These are phyloP conservation scores for Penstemon barbatus DNA, from an alignment of 257 asterid species.

Conservation along the genomic window DNA sequence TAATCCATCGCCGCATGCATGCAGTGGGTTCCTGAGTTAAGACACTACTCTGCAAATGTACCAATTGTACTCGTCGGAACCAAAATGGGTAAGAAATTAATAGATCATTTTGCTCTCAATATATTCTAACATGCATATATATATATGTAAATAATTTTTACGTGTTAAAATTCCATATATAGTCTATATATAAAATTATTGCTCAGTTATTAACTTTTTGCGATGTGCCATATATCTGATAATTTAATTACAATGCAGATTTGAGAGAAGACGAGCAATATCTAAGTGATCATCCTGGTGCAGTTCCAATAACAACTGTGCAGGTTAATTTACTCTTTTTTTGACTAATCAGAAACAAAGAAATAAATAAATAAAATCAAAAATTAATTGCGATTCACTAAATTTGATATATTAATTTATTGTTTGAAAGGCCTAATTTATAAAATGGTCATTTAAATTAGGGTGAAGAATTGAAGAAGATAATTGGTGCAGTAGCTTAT, in stretches of 20 bases:
- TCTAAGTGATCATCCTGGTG: conserved; percentile 70
- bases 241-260: conserved; percentile 34
- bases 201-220: neutral
- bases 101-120: neutral
- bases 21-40: conserved; percentile 80
- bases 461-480: conserved; percentile 86
- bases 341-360: neutral
- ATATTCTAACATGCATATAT: neutral
- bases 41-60: conserved; percentile 73
- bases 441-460: conserved; percentile 11
- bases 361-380: no score
- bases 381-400: no score
- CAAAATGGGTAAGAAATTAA: conserved; percentile 56
- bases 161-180: no score
- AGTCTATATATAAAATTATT: no score
- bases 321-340: conserved; percentile 45
- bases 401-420: no score
- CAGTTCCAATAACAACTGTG: conserved; percentile 58
- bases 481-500: conserved; percentile 83
- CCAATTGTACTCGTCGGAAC: conserved; percentile 89
- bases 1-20: neutral
- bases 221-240: neutral
- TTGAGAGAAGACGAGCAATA: conserved; percentile 81
- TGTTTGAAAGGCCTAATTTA: no score
- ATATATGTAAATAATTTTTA: neutral